Conservation (phyloP, 441 rosid genomes). For the Brassica balearica region DNA sequence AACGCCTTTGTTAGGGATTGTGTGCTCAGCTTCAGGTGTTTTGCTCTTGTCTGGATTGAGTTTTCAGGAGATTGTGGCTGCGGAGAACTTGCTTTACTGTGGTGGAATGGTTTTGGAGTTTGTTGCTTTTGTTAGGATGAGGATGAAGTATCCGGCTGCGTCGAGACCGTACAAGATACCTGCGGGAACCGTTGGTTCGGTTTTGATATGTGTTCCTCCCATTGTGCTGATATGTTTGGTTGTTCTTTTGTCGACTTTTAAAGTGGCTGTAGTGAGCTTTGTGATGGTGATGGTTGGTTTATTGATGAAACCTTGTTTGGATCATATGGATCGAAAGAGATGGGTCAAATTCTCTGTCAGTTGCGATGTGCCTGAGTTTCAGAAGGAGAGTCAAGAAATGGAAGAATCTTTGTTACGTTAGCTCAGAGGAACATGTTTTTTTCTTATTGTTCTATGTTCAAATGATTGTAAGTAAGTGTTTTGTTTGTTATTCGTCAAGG, state of each 20-base stretch:
- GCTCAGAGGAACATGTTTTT: neutral
- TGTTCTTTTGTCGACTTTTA: slow-evolving; percentile 48
- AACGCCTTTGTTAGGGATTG: slow-evolving; percentile 58
- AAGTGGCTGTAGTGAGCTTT: slow-evolving; percentile 55
- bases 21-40: slow-evolving; percentile 67
- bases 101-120: slow-evolving; percentile 69
- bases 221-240: slow-evolving; percentile 52
- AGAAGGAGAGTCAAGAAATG: neutral
- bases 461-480: neutral
- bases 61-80: slow-evolving; percentile 67
- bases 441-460: too few species aligned
- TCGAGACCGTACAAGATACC: slow-evolving; percentile 63
- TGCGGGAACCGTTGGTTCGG: slow-evolving; percentile 52
- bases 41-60: slow-evolving; percentile 59
- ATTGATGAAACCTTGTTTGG: slow-evolving; percentile 52
- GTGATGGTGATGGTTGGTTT: slow-evolving; percentile 53
- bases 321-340: slow-evolving; percentile 50
- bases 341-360: slow-evolving; percentile 53
- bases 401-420: slow-evolving; percentile 21
- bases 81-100: slow-evolving; percentile 65
- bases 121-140: slow-evolving; percentile 52
- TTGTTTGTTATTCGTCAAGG: neutral
- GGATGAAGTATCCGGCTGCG: slow-evolving; percentile 49
- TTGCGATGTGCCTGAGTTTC: slow-evolving; percentile 43
- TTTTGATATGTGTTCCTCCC: slow-evolving; percentile 63